Base-by-base conservation (phyloP, 192 early-diverging fungal genomes). In the Backusella liffmaniae region DNA sequence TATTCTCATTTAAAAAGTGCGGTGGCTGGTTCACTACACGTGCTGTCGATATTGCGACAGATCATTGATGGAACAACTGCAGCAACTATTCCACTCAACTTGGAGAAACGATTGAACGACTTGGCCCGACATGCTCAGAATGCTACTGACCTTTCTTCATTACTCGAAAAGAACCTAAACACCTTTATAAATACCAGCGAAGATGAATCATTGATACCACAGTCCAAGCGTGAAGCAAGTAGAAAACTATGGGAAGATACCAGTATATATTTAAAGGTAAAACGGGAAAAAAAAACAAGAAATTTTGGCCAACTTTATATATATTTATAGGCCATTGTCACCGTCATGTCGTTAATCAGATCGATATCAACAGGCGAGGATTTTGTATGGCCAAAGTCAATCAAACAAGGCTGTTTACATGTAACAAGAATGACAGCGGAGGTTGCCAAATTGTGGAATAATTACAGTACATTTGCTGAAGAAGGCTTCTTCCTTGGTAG, bases 341-440 rank as follows among this genome's bases (percentile, higher is more conserved):
- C 67, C 18, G 66, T 81, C 51, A 75, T 81, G 80, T 66, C 67
- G 1, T 35, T 66, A 6, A 74, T 81, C 35, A 67, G 76, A 53
- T 73, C 80, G 18, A 49, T 81, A 51, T 77, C 80, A 10, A 81
- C 80, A 5, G 76, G 77, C 59, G 73, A 81, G 30, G 80, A 81
- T 26, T 73, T 77, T n/a, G 30, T 35, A 21, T 81, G 76, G 72
- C 76, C 80, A 32, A 77, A 77, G 49, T n/a, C 76, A 15, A 53
- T 81, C n/a, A 77, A 77, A 42, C 80, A 81, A 46, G 80, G 80
- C 3, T 77, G 73, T 56, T 65, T 77, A 5, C 69, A 81, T 35
- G 76, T 81, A 1, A 81, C 80, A 1, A 51, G 80, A 32, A 73
- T 81, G 16, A 81, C 80, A 15, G 73, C 80, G 1, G 80, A 81